phyloP scores from a whole-genome alignment of 192 early-diverging fungal genomes.

The Coemansia sp. region DNA sequence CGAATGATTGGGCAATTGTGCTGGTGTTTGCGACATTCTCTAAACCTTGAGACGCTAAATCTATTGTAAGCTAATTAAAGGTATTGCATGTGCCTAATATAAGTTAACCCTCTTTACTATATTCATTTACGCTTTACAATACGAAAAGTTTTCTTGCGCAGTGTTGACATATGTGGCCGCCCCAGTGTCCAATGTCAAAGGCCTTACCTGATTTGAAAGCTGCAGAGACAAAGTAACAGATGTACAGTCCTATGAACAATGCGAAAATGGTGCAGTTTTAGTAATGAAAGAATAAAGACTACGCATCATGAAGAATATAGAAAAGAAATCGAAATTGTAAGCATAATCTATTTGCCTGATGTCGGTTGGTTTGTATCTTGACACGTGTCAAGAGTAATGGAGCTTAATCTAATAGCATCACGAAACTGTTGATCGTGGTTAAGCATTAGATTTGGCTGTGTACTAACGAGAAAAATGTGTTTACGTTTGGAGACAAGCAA shows the following conservation, averaged over 20 bases:
- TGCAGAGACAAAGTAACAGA: background rate
- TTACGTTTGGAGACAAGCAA: too few relatives aligned
- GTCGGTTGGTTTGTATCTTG: too few relatives aligned
- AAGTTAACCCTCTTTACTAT: background rate
- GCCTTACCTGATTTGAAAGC: background rate
- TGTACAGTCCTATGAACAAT: background rate
- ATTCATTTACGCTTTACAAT: background rate
- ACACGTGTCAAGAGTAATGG: too few relatives aligned
- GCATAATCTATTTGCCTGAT: too few relatives aligned
- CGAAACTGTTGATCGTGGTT: too few relatives aligned
- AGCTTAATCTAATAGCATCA: too few relatives aligned
- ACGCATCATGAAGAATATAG: too few relatives aligned
- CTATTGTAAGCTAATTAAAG: background rate
- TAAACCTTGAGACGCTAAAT: background rate
- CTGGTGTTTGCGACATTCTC: slow-evolving; percentile 24
- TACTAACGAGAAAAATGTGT: too few relatives aligned
- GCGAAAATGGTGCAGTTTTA: too few relatives aligned
- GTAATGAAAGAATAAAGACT: too few relatives aligned
- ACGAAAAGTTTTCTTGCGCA: background rate
- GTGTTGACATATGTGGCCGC: background rate
- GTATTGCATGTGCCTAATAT: background rate
- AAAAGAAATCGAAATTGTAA: too few relatives aligned
- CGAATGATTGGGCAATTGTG: slow-evolving; percentile 8
- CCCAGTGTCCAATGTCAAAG: background rate
- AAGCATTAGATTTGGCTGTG: too few relatives aligned